Conservation (phyloP, 2,329 filamentous ascomycete genomes). For the Aureobasidium sp. region DNA sequence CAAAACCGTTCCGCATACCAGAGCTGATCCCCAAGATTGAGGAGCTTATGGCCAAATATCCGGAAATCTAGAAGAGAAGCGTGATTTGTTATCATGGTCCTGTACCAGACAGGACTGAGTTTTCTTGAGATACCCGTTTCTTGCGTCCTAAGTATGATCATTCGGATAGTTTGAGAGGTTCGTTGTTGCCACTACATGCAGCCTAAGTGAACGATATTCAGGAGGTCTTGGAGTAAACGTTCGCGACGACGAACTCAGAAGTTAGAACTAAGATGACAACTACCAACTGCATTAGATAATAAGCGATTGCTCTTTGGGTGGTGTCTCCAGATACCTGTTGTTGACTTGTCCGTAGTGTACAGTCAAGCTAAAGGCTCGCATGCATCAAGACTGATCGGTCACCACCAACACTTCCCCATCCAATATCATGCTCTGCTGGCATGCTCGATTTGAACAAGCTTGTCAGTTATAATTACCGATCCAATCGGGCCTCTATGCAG, state of each 20-base stretch:
- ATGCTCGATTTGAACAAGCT: background rate
- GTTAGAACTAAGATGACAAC: background rate
- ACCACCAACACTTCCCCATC: background rate
- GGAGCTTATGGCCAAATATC: constrained; percentile 32
- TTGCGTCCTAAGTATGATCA: background rate
- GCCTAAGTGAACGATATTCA: background rate
- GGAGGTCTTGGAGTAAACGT: background rate
- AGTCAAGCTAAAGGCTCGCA: too few relatives aligned
- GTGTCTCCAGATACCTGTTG: background rate
- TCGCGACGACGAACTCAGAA: background rate
- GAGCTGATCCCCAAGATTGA: constrained; percentile 45
- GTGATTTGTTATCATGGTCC: background rate
- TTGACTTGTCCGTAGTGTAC: background rate
- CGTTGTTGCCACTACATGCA: background rate
- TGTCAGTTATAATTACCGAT: background rate
- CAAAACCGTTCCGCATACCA: constrained; percentile 43
- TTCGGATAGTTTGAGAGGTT: background rate
- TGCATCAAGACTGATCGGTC: background rate
- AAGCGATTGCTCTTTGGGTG: background rate
- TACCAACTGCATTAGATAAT: background rate
- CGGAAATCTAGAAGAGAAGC: constrained; percentile 12
- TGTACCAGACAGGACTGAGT: background rate
- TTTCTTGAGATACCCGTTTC: constrained; percentile 8
- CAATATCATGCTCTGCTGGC: background rate
- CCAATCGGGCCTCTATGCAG: background rate